Evolutionary conservation across 306 rosid species (phyloP).

Genomic region (Aeschynomene evenia): DNA sequence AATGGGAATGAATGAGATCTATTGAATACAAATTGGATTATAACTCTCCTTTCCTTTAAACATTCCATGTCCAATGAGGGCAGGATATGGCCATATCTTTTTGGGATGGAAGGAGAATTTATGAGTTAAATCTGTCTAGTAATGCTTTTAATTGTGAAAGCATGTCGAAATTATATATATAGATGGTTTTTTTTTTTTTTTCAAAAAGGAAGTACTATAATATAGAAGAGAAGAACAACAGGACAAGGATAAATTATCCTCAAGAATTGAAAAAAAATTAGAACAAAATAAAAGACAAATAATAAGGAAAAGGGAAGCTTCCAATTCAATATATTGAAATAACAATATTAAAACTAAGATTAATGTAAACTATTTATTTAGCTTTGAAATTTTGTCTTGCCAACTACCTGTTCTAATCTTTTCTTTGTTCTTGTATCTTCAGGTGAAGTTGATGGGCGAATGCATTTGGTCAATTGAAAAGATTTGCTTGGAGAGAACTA

Average conservation of each 20-base stretch:
- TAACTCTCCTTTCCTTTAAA: conserved; percentile 3
- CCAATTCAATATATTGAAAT: conserved; percentile 1
- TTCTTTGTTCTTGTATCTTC: conserved; percentile 5
- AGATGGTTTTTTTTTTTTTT: not conserved
- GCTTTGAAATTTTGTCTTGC: not conserved
- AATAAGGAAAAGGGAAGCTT: not conserved
- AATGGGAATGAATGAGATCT: conserved; percentile 6
- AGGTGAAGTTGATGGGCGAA: conserved; percentile 90
- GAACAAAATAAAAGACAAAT: not conserved
- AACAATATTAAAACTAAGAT: not conserved
- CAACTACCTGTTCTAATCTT: not conserved
- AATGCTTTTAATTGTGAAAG: conserved; percentile 6
- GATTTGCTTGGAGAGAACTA: conserved; percentile 82
- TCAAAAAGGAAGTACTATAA: conserved; percentile 1
- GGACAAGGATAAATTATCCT: not conserved
- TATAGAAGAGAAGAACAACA: conserved; percentile 12
- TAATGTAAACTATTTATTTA: conserved; percentile 10
- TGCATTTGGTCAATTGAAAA: conserved; percentile 78
- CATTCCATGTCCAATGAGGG: not conserved
- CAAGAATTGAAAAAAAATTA: not conserved
- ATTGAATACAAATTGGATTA: not conserved
- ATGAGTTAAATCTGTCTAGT: not conserved
- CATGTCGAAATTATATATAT: conserved; percentile 4
- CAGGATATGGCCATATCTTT: not conserved
- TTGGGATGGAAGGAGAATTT: conserved; percentile 3